Percentiles rank a stretch among this genome's conserved stretches.
Conservation (phyloP, 148 eudicot species). For the Arctostaphylos glauca region DNA sequence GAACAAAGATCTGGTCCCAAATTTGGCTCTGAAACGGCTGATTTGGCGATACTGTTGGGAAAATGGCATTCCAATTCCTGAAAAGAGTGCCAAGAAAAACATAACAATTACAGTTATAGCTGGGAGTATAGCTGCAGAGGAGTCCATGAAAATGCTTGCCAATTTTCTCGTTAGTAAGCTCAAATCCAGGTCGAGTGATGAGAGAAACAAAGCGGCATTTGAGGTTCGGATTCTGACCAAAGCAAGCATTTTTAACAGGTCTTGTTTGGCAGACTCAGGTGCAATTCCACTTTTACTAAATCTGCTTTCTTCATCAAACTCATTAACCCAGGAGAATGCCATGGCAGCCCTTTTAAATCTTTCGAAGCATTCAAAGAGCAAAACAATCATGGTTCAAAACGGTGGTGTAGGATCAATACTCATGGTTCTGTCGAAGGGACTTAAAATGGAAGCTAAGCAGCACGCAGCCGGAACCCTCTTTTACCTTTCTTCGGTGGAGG, state of each 20-base stretch:
- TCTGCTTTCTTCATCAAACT: slow-evolving; percentile 40
- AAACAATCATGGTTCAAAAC: slow-evolving; percentile 45
- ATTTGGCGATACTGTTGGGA: slow-evolving; percentile 43
- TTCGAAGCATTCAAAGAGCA: slow-evolving; percentile 54
- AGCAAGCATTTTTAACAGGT: slow-evolving; percentile 58
- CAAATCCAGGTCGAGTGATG: slow-evolving; percentile 34
- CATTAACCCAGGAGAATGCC: slow-evolving; percentile 60
- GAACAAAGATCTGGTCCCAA: slow-evolving; percentile 52
- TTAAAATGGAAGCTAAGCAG: slow-evolving; percentile 58
- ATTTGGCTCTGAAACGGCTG: slow-evolving; percentile 53
- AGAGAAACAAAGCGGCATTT: slow-evolving; percentile 58
- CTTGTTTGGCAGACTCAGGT: slow-evolving; percentile 72
- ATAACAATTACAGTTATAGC: slow-evolving; percentile 15
- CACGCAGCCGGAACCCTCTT: slow-evolving; percentile 75
- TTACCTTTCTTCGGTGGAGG: slow-evolving; percentile 73
- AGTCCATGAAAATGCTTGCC: slow-evolving; percentile 46
- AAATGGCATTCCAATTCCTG: slow-evolving; percentile 35
- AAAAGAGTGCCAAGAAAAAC: slow-evolving; percentile 19
- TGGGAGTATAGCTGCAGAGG: slow-evolving; percentile 43
- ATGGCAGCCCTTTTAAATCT: slow-evolving; percentile 69
- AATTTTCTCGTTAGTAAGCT: slow-evolving; percentile 51
- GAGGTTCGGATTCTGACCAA: slow-evolving; percentile 72
- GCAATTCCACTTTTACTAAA: slow-evolving; percentile 53
- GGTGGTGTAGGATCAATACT: slow-evolving; percentile 52
- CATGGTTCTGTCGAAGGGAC: slow-evolving; percentile 46